Conservation (phyloP, 2,329 filamentous ascomycete species). For the Tolypocladium endophyticum region DNA sequence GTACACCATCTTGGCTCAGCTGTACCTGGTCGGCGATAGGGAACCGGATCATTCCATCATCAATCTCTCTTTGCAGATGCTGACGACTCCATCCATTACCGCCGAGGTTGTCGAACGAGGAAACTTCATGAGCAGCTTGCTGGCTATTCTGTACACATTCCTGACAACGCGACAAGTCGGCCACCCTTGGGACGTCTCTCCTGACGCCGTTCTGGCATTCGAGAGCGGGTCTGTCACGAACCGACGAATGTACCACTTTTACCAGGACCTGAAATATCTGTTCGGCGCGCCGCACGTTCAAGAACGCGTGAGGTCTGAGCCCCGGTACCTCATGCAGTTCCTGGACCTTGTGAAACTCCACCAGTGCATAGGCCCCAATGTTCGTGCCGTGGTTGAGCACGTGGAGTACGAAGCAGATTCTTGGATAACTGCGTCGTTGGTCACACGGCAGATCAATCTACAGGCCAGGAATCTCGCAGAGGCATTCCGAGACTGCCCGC, state of each 20-base stretch:
- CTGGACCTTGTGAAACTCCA: slow-evolving; percentile 91
- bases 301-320: slow-evolving; percentile 69
- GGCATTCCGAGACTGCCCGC: slow-evolving; percentile 62
- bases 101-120: slow-evolving; percentile 89
- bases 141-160: slow-evolving; percentile 97
- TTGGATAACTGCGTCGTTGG: slow-evolving; percentile 92
- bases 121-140: slow-evolving; percentile 89
- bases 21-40: slow-evolving; percentile 90
- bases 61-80: slow-evolving; percentile 90
- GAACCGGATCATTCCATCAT: slow-evolving; percentile 98
- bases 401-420: slow-evolving; percentile 97
- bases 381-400: slow-evolving; percentile 83
- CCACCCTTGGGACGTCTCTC: slow-evolving; percentile 80
- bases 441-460: slow-evolving; percentile 90
- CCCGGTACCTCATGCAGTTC: slow-evolving; percentile 86
- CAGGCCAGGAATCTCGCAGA: slow-evolving; percentile 83
- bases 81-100: slow-evolving; percentile 94
- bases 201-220: slow-evolving; percentile 78
- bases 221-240: slow-evolving; percentile 94
- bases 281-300: slow-evolving; percentile 84
- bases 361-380: slow-evolving; percentile 92
- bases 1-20: slow-evolving; percentile 85
- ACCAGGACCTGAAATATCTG: slow-evolving; percentile 84
- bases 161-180: slow-evolving; percentile 92
- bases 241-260: slow-evolving; percentile 94